Percentiles rank a stretch among this genome's conserved stretches.
These are phyloP conservation scores for Hamamelis virginiana DNA, from an alignment of 164 flowering plant genomes.

Conservation along the genomic window DNA sequence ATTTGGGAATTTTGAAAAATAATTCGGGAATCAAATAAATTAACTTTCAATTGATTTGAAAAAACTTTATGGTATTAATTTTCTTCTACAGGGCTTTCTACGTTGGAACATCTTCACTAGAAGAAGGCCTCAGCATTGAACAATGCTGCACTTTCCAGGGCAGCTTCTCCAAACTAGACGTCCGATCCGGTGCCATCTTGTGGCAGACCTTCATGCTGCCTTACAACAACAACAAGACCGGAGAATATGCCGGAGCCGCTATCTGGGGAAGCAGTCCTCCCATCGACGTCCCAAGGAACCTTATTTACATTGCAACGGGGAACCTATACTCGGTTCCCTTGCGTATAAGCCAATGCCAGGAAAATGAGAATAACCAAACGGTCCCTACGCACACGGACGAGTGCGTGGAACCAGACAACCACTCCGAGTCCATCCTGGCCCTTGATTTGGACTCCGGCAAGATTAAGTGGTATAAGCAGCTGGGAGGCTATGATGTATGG, in stretches of 20 bases:
- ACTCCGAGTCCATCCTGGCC: conserved; percentile 41
- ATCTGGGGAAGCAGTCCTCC: conserved; percentile 66
- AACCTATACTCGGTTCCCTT: conserved; percentile 47
- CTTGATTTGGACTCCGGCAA: conserved; percentile 36
- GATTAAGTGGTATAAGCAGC: conserved; percentile 37
- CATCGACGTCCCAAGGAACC: conserved; percentile 32
- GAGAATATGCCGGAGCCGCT: conserved; percentile 48
- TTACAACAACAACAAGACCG: conserved; percentile 33
- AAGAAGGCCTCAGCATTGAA: conserved; percentile 24
- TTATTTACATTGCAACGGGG: conserved; percentile 44
- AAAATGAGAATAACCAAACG: conserved; percentile 31
- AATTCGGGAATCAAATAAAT: no score
- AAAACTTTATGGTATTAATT: no score
- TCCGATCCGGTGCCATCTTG: conserved; percentile 22
- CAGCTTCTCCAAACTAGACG: conserved; percentile 40
- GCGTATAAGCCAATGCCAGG: conserved; percentile 39
- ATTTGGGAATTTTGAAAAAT: no score
- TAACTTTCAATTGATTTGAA: no score
- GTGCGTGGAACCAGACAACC: conserved; percentile 37
- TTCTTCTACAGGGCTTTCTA: conserved; percentile 27
- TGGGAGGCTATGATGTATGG: conserved; percentile 49
- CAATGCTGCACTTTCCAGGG: conserved; percentile 51
- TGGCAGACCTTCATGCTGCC: conserved; percentile 49
- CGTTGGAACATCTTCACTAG: conserved; percentile 45
- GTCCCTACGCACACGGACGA: conserved; percentile 33